Evolutionary conservation across 441 rosid species (phyloP).

Genomic region (Eutrema salsugineum): DNA sequence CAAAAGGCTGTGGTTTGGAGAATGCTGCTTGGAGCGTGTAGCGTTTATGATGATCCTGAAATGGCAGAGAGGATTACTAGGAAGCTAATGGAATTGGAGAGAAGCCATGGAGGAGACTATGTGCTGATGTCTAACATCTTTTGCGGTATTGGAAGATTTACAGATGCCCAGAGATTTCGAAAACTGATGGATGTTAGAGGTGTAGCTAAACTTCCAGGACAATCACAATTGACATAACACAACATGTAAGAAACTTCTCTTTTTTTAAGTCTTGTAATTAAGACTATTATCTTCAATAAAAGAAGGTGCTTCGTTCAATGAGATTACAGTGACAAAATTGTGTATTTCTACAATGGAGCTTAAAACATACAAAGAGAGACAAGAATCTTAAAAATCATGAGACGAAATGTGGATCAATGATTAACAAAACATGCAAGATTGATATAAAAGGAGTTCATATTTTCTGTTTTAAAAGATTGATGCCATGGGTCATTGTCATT

Average conservation of each 20-base stretch:
- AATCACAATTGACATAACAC: constrained; percentile 23
- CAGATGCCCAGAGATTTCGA: constrained; percentile 64
- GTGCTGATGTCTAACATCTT: constrained; percentile 70
- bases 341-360: not conserved
- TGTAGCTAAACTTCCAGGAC: constrained; percentile 58
- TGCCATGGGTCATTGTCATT: not conserved
- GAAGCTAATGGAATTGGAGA: constrained; percentile 70
- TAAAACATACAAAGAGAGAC: not conserved
- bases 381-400: not conserved
- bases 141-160: constrained; percentile 61
- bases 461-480: not conserved
- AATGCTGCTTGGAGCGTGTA: constrained; percentile 81
- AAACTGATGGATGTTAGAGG: constrained; percentile 49
- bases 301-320: not conserved
- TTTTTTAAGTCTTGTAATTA: not conserved
- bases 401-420: not conserved
- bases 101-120: constrained; percentile 77
- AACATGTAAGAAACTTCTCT: not conserved
- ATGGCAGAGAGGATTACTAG: constrained; percentile 68
- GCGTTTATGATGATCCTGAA: constrained; percentile 65
- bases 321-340: not conserved
- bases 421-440: not conserved
- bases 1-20: constrained; percentile 65
- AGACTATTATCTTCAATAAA: not conserved
- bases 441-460: not conserved